phyloP scores from a whole-genome alignment of 805 yeast genomes.

The Kuraishia hungarica region DNA sequence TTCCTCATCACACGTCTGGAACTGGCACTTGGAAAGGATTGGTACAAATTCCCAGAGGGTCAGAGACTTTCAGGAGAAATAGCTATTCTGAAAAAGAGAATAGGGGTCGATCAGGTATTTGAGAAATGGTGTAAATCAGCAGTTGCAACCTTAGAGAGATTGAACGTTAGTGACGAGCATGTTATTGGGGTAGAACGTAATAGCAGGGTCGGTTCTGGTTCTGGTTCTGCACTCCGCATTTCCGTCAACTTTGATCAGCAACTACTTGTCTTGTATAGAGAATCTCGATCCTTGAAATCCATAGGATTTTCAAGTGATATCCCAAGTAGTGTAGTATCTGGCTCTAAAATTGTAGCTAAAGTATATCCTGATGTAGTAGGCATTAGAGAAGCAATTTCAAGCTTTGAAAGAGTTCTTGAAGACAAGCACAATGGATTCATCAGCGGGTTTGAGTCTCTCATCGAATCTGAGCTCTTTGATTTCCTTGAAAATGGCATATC shows the following conservation, averaged over 20 bases:
- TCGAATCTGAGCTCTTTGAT: not conserved
- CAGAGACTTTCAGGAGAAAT: slow-evolving; percentile 46
- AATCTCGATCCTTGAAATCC: not conserved
- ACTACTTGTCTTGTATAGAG: not conserved
- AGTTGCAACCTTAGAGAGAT: not conserved
- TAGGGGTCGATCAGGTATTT: slow-evolving; percentile 33
- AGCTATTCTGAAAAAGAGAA: slow-evolving; percentile 31
- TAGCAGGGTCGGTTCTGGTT: slow-evolving; percentile 1
- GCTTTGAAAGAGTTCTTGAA: not conserved
- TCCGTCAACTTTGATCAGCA: not conserved
- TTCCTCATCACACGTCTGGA: slow-evolving; percentile 36
- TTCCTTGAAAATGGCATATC: not conserved
- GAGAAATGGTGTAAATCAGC: slow-evolving; percentile 34
- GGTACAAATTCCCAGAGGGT: slow-evolving; percentile 63
- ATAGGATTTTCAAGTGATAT: not conserved
- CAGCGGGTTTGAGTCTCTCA: not conserved
- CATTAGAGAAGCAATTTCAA: not conserved
- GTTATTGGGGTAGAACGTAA: not conserved
- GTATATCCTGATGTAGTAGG: not conserved
- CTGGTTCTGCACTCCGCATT: slow-evolving; percentile 3
- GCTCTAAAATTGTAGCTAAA: not conserved
- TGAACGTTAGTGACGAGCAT: not conserved
- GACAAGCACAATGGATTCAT: not conserved
- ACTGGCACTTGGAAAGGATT: slow-evolving; percentile 47
- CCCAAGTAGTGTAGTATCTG: not conserved